Evolutionary conservation across 208 protist species (phyloP), one percentile per base, ranked within the genome.

Genomic region (Acanthamoeba castellanii): DNA sequence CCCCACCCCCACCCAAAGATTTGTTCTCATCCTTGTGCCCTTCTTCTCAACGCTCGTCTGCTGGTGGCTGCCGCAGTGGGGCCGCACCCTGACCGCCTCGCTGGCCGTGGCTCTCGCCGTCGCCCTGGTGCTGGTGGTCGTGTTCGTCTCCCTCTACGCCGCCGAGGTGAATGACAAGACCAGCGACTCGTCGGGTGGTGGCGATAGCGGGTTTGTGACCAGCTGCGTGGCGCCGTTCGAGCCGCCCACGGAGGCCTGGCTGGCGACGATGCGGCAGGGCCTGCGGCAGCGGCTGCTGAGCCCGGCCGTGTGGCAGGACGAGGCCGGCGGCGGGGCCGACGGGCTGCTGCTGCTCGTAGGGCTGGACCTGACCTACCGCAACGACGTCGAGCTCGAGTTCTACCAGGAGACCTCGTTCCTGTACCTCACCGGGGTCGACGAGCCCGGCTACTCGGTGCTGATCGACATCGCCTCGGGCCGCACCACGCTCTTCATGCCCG

Each of bases 321-420:
- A 25, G 11, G 84, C 84, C 59, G 84, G 84, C 52, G 84, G 84
- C 27, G 50, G 27, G 6, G 84, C 84, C 20, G 25, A 90, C 18
- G 84, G 84, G 6, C 18, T 90, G 25, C 50, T 90, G 50, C 84
- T 90, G 30, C 30, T 90, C 30, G 13, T 68, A 9, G 84, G 84
- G 1, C n/a, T 70, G 30, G 84, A 47, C 84, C 50, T 90, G 50
- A 90, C 84, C 84, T 90, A 70, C 50, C 84, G 84, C 84, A 90
- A 90, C 84, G 84, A 90, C 50, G 59, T 90, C 32, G 84, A 90
- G 84, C 55, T 90, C 30, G 47, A 90, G 84, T 90, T 90, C 84
- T 92, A 74, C 87, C 87, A 92, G 87, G 87, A 92, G 14, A 70
- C 87, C 27, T 74, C 30, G 11, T 92, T 92, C 87, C 59, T 90